A percentile compares a stretch with the other conserved stretches of the same genome.
These are phyloP conservation scores for Begonia masoniana DNA, from an alignment of 306 rosid species.

Conservation along the genomic window DNA sequence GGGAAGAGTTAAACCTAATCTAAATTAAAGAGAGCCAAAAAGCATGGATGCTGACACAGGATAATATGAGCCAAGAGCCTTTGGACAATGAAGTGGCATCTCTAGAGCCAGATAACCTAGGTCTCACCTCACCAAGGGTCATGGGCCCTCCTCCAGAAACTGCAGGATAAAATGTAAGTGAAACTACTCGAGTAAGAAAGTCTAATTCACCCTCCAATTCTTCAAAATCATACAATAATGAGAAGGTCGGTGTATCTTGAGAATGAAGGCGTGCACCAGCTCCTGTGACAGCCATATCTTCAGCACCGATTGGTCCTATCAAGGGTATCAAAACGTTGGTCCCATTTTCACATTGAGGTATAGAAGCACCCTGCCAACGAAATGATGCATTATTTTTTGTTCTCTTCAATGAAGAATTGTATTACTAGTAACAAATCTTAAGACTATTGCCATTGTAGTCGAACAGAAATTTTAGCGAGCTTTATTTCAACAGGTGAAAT, in stretches of 20 bases:
- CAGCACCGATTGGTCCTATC: slow-evolving; percentile 69
- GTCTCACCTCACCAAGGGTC: slow-evolving; percentile 91
- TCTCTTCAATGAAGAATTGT: too few relatives aligned
- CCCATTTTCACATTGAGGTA: slow-evolving; percentile 87
- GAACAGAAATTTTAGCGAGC: too few relatives aligned
- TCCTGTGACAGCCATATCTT: slow-evolving; percentile 93
- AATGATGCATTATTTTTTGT: not conserved
- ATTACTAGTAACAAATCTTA: too few relatives aligned
- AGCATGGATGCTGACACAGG: too few relatives aligned
- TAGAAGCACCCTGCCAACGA: slow-evolving; percentile 83
- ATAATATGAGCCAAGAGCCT: too few relatives aligned
- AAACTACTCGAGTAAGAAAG: slow-evolving; percentile 89
- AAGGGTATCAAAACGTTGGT: slow-evolving; percentile 76
- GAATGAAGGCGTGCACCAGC: slow-evolving; percentile 79
- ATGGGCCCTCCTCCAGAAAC: slow-evolving; percentile 54
- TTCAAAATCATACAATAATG: slow-evolving; percentile 90
- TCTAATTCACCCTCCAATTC: slow-evolving; percentile 93
- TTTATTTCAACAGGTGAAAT: too few relatives aligned
- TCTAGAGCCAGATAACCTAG: slow-evolving; percentile 1
- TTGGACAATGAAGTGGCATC: not conserved
- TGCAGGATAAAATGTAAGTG: slow-evolving; percentile 83
- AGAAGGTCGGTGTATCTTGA: slow-evolving; percentile 43
- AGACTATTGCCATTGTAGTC: too few relatives aligned
- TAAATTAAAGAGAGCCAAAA: too few relatives aligned
- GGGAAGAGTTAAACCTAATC: too few relatives aligned